These are phyloP conservation scores for Wickerhamiella musiphila DNA, from an alignment of 805 yeast genomes.

Conservation along the genomic window DNA sequence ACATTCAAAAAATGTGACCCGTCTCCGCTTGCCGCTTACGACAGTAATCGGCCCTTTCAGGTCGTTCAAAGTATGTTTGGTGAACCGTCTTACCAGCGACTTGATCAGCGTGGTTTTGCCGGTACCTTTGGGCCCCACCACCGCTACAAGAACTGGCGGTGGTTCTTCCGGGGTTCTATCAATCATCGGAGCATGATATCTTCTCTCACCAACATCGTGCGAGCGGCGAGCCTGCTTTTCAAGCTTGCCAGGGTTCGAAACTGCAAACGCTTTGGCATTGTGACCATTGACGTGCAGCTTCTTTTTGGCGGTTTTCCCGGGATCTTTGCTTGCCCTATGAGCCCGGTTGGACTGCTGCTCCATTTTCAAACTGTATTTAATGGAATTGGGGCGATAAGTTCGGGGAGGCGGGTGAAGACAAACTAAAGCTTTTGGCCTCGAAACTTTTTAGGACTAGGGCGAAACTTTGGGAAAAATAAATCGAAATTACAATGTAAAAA, in stretches of 20 bases:
- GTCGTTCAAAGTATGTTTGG: conserved; percentile 73
- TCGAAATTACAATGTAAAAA: too few relatives aligned
- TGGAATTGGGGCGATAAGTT: too few relatives aligned
- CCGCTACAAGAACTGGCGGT: conserved; percentile 90
- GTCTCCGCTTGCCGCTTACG: conserved; percentile 84
- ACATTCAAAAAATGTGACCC: conserved; percentile 86
- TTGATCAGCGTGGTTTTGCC: conserved; percentile 90
- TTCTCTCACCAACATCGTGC: conserved; percentile 65
- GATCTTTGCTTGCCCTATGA: conserved; percentile 45
- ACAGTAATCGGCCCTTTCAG: conserved; percentile 93
- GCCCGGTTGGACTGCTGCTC: conserved; percentile 52
- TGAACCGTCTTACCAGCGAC: conserved; percentile 69
- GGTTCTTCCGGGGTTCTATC: conserved; percentile 96
- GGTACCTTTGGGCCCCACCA: conserved; percentile 98
- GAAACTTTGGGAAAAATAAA: too few relatives aligned
- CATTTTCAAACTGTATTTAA: too few relatives aligned
- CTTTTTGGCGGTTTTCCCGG: conserved; percentile 53
- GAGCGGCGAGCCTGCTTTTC: conserved; percentile 71
- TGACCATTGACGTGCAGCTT: conserved; percentile 76
- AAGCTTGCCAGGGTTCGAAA: conserved; percentile 69
- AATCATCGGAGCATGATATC: conserved; percentile 91
- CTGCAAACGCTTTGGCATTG: conserved; percentile 73
- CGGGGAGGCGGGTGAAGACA: too few relatives aligned
- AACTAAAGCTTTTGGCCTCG: too few relatives aligned
- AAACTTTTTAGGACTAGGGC: too few relatives aligned